Base-by-base conservation (phyloP, 805 yeast genomes). In the Candida xyloterini region DNA sequence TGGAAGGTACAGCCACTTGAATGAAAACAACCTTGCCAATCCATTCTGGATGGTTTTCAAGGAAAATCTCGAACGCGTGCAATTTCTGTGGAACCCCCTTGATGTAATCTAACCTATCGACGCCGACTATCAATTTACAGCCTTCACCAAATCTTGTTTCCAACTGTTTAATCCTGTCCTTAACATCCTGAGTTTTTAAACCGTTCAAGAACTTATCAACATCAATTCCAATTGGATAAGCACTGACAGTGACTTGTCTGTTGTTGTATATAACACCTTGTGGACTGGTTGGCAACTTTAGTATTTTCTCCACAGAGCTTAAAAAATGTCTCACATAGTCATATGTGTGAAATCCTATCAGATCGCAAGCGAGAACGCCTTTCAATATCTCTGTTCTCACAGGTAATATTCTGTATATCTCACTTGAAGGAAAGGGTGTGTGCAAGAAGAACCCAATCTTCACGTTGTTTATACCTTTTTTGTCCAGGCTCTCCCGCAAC, bases 191-290 rank as follows among this genome's bases (percentile, higher is more conserved):
- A 44, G 75, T 73, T 48, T 79, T 70, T 50, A 93, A 63, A 0
- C 96, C 98, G 15, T 80, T 84, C 11, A 83, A 67, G 61, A 93
- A 93, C 51, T 86, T 87, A 43, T 88, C 95, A 15, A 89, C 95
- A 57, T 93, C 99, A 44, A 93, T 93, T 42, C 99, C 99, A 51
- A 93, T 93, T n/a, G 99, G 99, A 74, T 90, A 91, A 0, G 98
- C 97, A 16, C 97, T 96, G 25, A 93, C 88, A 21, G 79, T 78
- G 32, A 93, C 91, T 44, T 78, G 77, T 36, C 91, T 70, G 21
- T 87, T 85, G 30, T 79, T 70, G 58, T 74, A 87, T 46, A 83
- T 82, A 14, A 93, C 85, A 14, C 97, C 96, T 48, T 89, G 90
- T 3, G 99, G 99, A 45, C 84, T 71, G 0, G 97, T 89, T 35